phyloP scores from a whole-genome alignment of 768 basidiomycete genomes.

The Suillus subalutaceus region DNA sequence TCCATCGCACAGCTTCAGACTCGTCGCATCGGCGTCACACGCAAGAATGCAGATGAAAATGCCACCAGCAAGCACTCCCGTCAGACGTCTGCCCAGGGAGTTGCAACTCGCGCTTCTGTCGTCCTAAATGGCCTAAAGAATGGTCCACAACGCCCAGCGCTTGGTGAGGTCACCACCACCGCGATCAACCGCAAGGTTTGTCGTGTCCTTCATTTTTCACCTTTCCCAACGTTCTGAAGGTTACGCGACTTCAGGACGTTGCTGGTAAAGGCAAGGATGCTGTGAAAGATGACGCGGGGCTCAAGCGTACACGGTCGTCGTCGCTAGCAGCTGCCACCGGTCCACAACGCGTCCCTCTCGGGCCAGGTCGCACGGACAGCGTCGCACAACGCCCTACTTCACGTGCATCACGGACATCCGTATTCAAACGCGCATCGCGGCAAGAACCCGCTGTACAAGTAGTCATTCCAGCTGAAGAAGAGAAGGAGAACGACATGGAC shows the following conservation, averaged over 20 bases:
- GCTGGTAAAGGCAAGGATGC: conserved; percentile 59
- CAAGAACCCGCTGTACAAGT: conserved; percentile 46
- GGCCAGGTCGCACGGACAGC: conserved; percentile 54
- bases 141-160: conserved; percentile 65
- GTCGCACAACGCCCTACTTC: conserved; percentile 41
- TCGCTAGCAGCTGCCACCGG: conserved; percentile 64
- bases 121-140: conserved; percentile 51
- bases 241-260: conserved; percentile 42
- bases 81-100: conserved; percentile 53
- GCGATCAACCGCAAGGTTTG: conserved; percentile 79
- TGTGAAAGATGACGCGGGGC: conserved; percentile 62
- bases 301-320: conserved; percentile 64
- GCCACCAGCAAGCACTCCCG: conserved; percentile 69
- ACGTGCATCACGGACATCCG: conserved; percentile 33
- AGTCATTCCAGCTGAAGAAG: conserved; percentile 44
- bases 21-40: conserved; percentile 68
- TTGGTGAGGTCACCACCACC: conserved; percentile 80
- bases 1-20: conserved; percentile 55
- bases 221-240: conserved; percentile 1
- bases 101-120: conserved; percentile 52
- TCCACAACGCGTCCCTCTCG: conserved; percentile 72
- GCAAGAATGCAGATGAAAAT: conserved; percentile 80
- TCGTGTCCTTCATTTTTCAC: conserved; percentile 13
- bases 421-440: conserved; percentile 45
- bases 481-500: conserved; percentile 65